Percentiles rank a stretch among this genome's conserved stretches.
Conservation (phyloP, 2,329 filamentous ascomycete species). For the Fusarium sp. region DNA sequence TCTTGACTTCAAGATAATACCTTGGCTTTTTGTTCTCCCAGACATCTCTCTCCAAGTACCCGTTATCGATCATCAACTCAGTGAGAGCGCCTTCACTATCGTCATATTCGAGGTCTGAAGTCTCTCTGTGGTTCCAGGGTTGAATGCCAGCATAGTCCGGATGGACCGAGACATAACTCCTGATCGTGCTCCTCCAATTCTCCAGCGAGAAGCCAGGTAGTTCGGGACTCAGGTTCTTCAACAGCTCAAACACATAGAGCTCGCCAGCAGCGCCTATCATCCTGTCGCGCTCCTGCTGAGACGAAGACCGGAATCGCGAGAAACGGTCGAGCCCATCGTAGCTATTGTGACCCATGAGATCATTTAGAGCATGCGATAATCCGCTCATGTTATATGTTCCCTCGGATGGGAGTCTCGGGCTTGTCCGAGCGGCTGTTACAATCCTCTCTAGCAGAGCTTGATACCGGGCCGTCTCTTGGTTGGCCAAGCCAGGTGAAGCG, state of each 20-base stretch:
- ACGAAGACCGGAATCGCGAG: neutral
- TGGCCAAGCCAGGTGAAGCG: neutral
- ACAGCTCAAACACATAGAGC: slow-evolving; percentile 52
- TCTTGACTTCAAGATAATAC: slow-evolving; percentile 62
- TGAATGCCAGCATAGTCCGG: slow-evolving; percentile 50
- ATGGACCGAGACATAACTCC: slow-evolving; percentile 50
- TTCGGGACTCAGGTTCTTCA: slow-evolving; percentile 41
- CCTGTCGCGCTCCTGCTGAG: neutral
- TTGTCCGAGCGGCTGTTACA: neutral
- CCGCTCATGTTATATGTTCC: neutral
- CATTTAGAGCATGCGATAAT: neutral
- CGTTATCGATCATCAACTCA: slow-evolving; percentile 44
- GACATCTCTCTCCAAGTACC: slow-evolving; percentile 41
- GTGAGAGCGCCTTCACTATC: slow-evolving; percentile 50
- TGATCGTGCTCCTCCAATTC: slow-evolving; percentile 59
- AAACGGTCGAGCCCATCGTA: neutral
- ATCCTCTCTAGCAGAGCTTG: neutral
- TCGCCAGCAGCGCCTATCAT: neutral
- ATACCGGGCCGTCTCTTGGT: neutral
- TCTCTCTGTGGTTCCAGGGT: slow-evolving; percentile 51
- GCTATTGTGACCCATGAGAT: neutral
- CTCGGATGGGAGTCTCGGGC: neutral
- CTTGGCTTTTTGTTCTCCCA: slow-evolving; percentile 45
- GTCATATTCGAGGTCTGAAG: slow-evolving; percentile 55
- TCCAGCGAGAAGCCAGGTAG: slow-evolving; percentile 47